A percentile compares a stretch with the other conserved stretches of the same genome.
Conservation (phyloP, 805 yeast genomes). For the Candida fluviatilis region DNA sequence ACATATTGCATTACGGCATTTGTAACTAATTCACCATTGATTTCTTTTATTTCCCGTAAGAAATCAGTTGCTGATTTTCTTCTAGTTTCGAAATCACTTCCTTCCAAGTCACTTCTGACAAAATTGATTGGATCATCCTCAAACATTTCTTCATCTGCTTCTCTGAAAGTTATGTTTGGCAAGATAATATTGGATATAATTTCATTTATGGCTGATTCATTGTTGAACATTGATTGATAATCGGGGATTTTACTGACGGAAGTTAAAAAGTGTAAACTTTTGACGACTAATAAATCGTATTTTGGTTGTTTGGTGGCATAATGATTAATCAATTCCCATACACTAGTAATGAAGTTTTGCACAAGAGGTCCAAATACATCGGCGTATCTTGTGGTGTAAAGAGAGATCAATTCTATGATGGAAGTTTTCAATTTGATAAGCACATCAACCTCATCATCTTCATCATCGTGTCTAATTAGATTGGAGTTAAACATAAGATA, state of each 20-base stretch:
- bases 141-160: conserved; percentile 84
- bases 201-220: conserved; percentile 58
- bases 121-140: conserved; percentile 97
- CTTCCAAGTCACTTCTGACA: conserved; percentile 91
- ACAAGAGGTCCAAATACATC: conserved; percentile 84
- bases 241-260: conserved; percentile 70
- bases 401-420: conserved; percentile 77
- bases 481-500: conserved; percentile 63
- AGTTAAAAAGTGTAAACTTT: conserved; percentile 75
- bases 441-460: conserved; percentile 66
- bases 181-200: conserved; percentile 78
- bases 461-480: conserved; percentile 49
- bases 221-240: conserved; percentile 62
- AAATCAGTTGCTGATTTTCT: conserved; percentile 92
- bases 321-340: conserved; percentile 70
- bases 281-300: conserved; percentile 80
- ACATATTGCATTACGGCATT: conserved; percentile 71
- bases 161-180: conserved; percentile 85
- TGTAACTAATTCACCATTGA: conserved; percentile 71
- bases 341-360: conserved; percentile 71
- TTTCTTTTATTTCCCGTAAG: conserved; percentile 77
- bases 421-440: conserved; percentile 72
- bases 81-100: conserved; percentile 89
- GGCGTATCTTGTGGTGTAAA: conserved; percentile 86
- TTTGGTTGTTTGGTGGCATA: conserved; percentile 66